phyloP scores from a whole-genome alignment of 2,329 filamentous ascomycete genomes.

The Colletotrichum musae region DNA sequence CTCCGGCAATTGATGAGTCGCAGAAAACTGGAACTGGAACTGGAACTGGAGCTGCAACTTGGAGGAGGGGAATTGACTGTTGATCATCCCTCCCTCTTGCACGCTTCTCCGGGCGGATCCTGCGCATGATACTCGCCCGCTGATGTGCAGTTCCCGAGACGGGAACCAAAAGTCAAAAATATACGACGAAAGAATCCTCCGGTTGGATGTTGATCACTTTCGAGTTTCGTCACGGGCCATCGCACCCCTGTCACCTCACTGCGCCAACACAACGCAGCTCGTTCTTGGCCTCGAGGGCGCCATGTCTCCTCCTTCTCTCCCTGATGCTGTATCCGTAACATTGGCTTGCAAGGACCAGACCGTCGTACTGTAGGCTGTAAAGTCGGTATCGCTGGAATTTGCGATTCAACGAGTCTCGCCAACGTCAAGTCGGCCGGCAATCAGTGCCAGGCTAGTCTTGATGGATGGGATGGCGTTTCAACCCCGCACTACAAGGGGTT shows the following conservation, averaged over 20 bases:
- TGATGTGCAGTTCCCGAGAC: slow-evolving; percentile 28
- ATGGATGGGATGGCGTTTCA: slow-evolving; percentile 33
- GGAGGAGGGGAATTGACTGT: slow-evolving; percentile 13
- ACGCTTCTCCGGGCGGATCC: background rate
- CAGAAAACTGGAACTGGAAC: slow-evolving; percentile 22
- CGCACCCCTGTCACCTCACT: slow-evolving; percentile 6
- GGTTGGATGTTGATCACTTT: slow-evolving; percentile 6
- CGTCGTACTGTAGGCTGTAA: background rate
- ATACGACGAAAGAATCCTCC: slow-evolving; percentile 32
- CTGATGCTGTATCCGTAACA: slow-evolving; percentile 12
- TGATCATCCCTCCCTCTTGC: slow-evolving; percentile 24
- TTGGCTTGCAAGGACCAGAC: slow-evolving; percentile 15
- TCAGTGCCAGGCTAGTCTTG: background rate
- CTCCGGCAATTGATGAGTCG: slow-evolving; percentile 15
- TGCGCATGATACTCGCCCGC: slow-evolving; percentile 17
- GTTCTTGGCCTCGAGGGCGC: slow-evolving; percentile 6
- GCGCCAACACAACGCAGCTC: background rate
- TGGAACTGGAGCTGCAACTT: too few species aligned
- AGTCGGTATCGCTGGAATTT: slow-evolving; percentile 10
- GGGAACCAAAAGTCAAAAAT: slow-evolving; percentile 28
- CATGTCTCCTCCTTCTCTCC: slow-evolving; percentile 11
- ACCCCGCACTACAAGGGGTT: slow-evolving; percentile 35
- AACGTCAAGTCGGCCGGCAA: background rate
- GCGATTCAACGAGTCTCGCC: slow-evolving; percentile 11
- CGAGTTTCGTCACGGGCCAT: slow-evolving; percentile 15